phyloP scores from a whole-genome alignment of 2,329 filamentous ascomycete species.

The Pyricularia grisea region DNA sequence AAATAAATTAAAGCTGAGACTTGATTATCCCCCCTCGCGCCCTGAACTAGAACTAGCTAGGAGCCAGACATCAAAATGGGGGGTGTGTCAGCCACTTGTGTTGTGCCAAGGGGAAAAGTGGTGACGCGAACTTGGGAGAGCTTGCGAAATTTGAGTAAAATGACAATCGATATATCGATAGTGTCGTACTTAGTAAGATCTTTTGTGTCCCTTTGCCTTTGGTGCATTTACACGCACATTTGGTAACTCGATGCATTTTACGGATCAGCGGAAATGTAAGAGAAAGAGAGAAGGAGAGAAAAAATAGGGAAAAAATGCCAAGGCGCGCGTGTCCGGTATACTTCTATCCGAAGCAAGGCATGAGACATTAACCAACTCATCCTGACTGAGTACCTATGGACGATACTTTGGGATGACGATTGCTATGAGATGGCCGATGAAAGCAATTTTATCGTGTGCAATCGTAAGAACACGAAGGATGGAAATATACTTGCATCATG shows the following conservation, averaged over 20 bases:
- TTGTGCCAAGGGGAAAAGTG: neutral
- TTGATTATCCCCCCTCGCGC: neutral
- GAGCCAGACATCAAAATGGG: neutral
- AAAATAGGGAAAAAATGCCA: neutral
- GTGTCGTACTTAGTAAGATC: too few relatives aligned
- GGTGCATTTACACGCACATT: neutral
- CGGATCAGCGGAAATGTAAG: neutral
- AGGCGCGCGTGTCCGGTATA: neutral
- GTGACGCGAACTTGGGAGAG: neutral
- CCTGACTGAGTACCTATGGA: neutral
- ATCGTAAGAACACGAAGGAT: neutral
- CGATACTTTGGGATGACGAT: neutral
- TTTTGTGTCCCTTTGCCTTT: neutral
- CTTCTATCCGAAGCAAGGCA: neutral
- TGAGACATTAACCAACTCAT: neutral
- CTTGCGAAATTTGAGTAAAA: neutral
- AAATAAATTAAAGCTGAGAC: neutral
- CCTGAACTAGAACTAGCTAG: neutral
- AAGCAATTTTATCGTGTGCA: neutral
- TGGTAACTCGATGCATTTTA: neutral
- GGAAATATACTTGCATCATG: neutral
- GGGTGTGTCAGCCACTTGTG: neutral
- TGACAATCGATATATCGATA: neutral
- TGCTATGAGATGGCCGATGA: neutral
- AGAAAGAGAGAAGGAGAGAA: too few relatives aligned